Evolutionary conservation across 2,329 filamentous ascomycete genomes (phyloP).

Genomic region (Leptographium wingfieldii): DNA sequence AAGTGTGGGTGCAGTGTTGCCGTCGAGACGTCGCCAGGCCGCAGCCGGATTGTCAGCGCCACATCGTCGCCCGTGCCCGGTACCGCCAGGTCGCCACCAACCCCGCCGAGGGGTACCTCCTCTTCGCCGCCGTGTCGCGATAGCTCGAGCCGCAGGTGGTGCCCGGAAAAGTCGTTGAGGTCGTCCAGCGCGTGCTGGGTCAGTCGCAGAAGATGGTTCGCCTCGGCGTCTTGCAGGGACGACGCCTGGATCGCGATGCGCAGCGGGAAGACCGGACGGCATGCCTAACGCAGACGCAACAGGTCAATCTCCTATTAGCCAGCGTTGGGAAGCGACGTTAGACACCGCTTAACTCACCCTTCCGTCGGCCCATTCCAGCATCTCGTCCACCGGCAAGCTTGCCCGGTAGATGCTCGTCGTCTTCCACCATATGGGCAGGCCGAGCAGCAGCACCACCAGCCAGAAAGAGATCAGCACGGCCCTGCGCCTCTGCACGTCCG

Average conservation of each 20-base stretch:
- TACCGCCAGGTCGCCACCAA: conserved; percentile 18
- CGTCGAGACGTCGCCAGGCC: conserved; percentile 47
- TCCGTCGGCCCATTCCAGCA: conserved; percentile 86
- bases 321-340: neutral
- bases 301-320: neutral
- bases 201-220: conserved; percentile 60
- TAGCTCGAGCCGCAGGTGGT: conserved; percentile 65
- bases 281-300: conserved; percentile 44
- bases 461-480: conserved; percentile 81
- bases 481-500: conserved; percentile 56
- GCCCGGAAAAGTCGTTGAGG: conserved; percentile 72
- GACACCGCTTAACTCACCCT: conserved; percentile 43
- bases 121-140: conserved; percentile 7
- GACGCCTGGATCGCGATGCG: conserved; percentile 66
- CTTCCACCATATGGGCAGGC: conserved; percentile 89
- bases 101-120: conserved; percentile 11
- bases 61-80: conserved; percentile 30
- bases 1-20: conserved; percentile 56
- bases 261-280: conserved; percentile 77
- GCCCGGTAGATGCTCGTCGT: conserved; percentile 90
- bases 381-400: conserved; percentile 66
- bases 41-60: conserved; percentile 59
- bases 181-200: conserved; percentile 81
- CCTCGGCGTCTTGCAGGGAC: conserved; percentile 51
- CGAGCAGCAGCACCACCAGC: conserved; percentile 70